These are phyloP conservation scores for Sideroxylon spinosum DNA, from an alignment of 179 eudicot species.

Conservation along the genomic window DNA sequence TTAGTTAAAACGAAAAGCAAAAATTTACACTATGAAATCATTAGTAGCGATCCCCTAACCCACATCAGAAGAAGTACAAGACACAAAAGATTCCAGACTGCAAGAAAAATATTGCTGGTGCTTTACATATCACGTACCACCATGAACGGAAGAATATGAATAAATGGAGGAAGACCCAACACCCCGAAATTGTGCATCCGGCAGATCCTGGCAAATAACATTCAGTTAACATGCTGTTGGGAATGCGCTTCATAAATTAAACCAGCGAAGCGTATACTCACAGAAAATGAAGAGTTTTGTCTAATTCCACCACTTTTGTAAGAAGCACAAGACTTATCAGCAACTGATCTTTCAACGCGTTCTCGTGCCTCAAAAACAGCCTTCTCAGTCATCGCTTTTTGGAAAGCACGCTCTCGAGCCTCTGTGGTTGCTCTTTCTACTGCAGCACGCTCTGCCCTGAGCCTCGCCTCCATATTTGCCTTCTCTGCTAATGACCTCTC, in stretches of 20 bases:
- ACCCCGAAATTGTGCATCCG: constrained; percentile 29
- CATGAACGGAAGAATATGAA: constrained; percentile 29
- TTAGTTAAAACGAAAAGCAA: no score
- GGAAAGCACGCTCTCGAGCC: constrained; percentile 84
- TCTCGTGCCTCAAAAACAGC: constrained; percentile 41
- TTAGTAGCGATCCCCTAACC: no score
- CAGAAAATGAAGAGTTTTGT: constrained; percentile 32
- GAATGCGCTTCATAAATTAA: background rate
- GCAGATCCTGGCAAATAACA: constrained; percentile 19
- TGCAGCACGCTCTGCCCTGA: constrained; percentile 66
- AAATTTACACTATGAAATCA: no score
- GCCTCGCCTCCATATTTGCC: constrained; percentile 57
- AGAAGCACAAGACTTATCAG: constrained; percentile 35
- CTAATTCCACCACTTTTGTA: constrained; percentile 27
- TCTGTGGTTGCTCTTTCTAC: constrained; percentile 69
- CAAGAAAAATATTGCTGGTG: background rate
- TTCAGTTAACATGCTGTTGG: constrained; percentile 14
- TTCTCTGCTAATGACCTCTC: constrained; percentile 78
- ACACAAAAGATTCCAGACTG: background rate
- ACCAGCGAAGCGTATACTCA: constrained; percentile 26
- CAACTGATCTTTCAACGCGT: constrained; percentile 37
- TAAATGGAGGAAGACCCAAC: constrained; percentile 26
- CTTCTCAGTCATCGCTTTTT: constrained; percentile 63
- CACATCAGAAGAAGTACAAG: no score
- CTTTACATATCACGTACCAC: constrained; percentile 31